Evolutionary conservation across 2,329 filamentous ascomycete genomes (phyloP), one percentile per base, ranked within the genome.

Genomic region (Sarocladium brachiariae): DNA sequence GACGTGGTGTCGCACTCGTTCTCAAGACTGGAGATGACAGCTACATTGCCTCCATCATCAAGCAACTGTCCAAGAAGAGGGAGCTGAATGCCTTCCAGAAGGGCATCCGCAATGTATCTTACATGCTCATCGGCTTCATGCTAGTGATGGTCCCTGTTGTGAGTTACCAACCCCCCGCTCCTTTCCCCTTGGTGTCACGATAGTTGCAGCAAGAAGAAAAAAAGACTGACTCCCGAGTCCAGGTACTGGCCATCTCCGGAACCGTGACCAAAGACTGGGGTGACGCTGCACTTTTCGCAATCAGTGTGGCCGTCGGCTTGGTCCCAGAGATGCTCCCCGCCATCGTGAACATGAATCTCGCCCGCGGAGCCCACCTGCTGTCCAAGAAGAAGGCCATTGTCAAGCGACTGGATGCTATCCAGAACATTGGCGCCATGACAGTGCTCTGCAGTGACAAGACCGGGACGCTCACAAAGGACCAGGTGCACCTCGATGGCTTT

Each of bases 311-410:
- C 3, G 60, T 63, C 11, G 61, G 61, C 1, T 52, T 63, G 7
- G 58, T 62, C 4, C 61, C 61, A 2, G 61, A 63, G 39, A 63
- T 63, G 61, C 56, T 62, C 8, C 61, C 61, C 2, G 60, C 61
- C 3, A 62, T 62, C 33, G 59, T 62, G 48, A 62, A 62, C 25
- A 57, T 57, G 16, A 62, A 63, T 19, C 55, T 63, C 10, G 61
- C 61, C 8, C 59, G 59, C 11, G 59, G 60, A 8, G 60, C 60
- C 18, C 57, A 57, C 13, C 47, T 60, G 1, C 34, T 63, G 1
- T 62, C 61, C 39, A 61, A 59, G 53, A 65, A 67, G 58, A 64
- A 66, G 57, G 61, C 64, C 31, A 60, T 72, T 49, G 63, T 65
- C 45, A 60, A 61, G 53, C 57, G 70, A 51, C 62, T 62, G 27